phyloP scores from a whole-genome alignment of 805 yeast species.

The Spathaspora girioi region DNA sequence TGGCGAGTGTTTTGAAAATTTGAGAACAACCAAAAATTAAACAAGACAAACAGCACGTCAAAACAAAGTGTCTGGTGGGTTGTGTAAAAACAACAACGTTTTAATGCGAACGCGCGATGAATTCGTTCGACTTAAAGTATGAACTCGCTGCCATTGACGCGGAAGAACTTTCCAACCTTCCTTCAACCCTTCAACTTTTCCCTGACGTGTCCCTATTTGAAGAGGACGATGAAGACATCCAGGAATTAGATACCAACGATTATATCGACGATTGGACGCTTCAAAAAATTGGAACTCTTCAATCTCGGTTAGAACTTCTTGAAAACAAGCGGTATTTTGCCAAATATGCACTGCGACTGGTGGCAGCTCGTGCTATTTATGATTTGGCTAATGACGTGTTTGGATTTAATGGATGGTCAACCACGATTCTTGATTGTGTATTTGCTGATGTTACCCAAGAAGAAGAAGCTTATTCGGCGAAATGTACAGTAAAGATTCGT shows the following conservation, averaged over 20 bases:
- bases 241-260: not conserved
- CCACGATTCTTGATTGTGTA: constrained; percentile 29
- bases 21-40: no score
- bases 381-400: constrained; percentile 48
- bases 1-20: not conserved
- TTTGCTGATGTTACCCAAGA: constrained; percentile 19
- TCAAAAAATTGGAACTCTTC: constrained; percentile 44
- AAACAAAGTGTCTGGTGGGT: not conserved
- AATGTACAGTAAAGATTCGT: constrained; percentile 26
- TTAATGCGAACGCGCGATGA: not conserved
- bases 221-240: constrained; percentile 6
- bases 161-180: not conserved
- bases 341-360: constrained; percentile 1
- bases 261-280: constrained; percentile 46
- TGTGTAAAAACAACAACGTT: not conserved
- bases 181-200: constrained; percentile 10
- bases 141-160: not conserved
- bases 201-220: constrained; percentile 14
- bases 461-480: constrained; percentile 17
- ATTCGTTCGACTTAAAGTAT: constrained; percentile 4
- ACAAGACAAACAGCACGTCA: no score
- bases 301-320: constrained; percentile 40
- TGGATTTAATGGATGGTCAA: constrained; percentile 58
- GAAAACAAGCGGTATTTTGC: constrained; percentile 11
- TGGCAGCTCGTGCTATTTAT: constrained; percentile 18